Percentiles rank a stretch among this genome's conserved stretches.
Conservation (phyloP, 202 grass and related monocot species). For the Brachypodium distachyon region DNA sequence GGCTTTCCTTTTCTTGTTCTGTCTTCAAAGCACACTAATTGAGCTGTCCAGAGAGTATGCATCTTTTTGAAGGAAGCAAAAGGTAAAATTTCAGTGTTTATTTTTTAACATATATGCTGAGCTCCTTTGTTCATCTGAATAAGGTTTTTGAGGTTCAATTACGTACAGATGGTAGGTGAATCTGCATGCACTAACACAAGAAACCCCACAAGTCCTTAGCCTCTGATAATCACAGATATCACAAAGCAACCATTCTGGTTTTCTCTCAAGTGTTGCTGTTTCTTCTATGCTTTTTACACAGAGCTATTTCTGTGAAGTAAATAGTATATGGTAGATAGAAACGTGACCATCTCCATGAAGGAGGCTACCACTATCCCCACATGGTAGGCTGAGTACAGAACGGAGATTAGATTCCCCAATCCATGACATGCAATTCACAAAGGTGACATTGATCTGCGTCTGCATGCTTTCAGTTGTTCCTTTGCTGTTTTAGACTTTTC, state of each 20-base stretch:
- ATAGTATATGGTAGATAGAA: background rate
- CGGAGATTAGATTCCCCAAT: conserved; percentile 34
- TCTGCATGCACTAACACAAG: background rate
- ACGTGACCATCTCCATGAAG: conserved; percentile 9
- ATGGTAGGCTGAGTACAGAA: conserved; percentile 19
- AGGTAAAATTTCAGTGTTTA: background rate
- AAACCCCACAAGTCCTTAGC: background rate
- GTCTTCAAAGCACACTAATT: conserved; percentile 4
- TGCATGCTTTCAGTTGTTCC: conserved; percentile 22
- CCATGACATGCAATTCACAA: conserved; percentile 21
- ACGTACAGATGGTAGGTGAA: background rate
- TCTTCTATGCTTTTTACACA: background rate
- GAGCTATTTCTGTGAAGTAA: background rate
- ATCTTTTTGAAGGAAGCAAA: conserved; percentile 16
- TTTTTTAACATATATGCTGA: background rate
- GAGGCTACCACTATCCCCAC: background rate
- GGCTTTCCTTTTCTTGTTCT: background rate
- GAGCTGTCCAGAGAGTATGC: background rate
- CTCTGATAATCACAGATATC: background rate
- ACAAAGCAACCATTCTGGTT: background rate
- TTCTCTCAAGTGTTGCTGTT: background rate
- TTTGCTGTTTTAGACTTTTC: conserved; percentile 17
- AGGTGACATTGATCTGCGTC: conserved; percentile 34
- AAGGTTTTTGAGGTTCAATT: background rate
- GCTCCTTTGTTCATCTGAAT: background rate